Evolutionary conservation across 306 rosid genomes (phyloP).

Genomic region (Prunus padus): DNA sequence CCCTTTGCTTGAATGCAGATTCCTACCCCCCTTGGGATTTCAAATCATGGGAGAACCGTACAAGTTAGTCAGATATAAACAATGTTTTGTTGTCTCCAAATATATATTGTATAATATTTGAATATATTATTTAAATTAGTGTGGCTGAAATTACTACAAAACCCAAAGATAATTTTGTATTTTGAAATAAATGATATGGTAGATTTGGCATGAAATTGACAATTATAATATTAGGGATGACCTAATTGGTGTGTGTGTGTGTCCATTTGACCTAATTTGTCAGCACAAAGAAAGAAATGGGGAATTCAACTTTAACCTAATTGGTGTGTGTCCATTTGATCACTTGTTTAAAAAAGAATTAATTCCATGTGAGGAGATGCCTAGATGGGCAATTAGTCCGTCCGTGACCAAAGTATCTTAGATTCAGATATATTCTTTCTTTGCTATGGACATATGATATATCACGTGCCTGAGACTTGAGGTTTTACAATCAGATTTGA

Average conservation of each 20-base stretch:
- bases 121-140: background rate
- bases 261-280: too few relatives aligned
- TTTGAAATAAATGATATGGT: background rate
- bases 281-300: too few relatives aligned
- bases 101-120: background rate
- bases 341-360: background rate
- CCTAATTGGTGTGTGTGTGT: too few relatives aligned
- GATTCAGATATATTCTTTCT: background rate
- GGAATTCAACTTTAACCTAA: too few relatives aligned
- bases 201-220: background rate
- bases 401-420: background rate
- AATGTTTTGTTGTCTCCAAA: slow-evolving; percentile 5
- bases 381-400: background rate
- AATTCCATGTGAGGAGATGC: background rate
- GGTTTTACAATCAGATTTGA: too few relatives aligned
- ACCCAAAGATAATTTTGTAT: background rate
- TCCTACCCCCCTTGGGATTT: slow-evolving; percentile 20
- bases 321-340: too few relatives aligned
- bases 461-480: too few relatives aligned
- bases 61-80: background rate
- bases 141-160: background rate
- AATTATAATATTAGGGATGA: too few relatives aligned
- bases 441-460: too few relatives aligned
- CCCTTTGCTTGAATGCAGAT: background rate
- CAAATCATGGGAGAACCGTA: slow-evolving; percentile 20